phyloP scores from a whole-genome alignment of 2,329 filamentous ascomycete species.

The Xylaria sp. region DNA sequence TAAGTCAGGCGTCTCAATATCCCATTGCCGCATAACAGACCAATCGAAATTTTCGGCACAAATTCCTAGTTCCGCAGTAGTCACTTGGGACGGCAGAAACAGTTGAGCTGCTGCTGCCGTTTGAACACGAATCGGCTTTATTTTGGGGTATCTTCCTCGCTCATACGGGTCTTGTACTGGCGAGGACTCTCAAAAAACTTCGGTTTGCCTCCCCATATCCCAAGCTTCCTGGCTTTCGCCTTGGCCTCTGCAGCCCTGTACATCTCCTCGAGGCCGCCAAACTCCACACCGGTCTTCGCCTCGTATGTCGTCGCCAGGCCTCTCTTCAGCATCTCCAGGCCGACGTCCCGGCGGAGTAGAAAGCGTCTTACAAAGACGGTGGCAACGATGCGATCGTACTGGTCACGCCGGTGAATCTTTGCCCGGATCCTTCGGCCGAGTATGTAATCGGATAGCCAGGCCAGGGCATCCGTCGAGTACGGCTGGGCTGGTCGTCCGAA shows the following conservation, averaged over 20 bases:
- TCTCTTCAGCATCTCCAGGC: conserved; percentile 82
- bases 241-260: conserved; percentile 69
- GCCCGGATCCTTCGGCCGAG: conserved; percentile 74
- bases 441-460: conserved; percentile 78
- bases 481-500: conserved; percentile 90
- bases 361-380: conserved; percentile 76
- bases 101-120: conserved; percentile 1
- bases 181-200: conserved; percentile 78
- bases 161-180: conserved; percentile 73
- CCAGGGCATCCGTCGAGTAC: conserved; percentile 76
- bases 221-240: conserved; percentile 66
- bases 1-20: not conserved
- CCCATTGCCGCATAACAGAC: not conserved
- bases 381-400: conserved; percentile 89
- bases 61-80: not conserved
- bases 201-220: conserved; percentile 74
- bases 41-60: not conserved
- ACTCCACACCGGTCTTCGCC: conserved; percentile 86
- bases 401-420: conserved; percentile 83
- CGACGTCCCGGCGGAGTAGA: conserved; percentile 76
- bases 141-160: conserved; percentile 29
- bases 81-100: not conserved
- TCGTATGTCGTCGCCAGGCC: conserved; percentile 93
- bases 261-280: conserved; percentile 68
- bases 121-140: conserved; percentile 21